Evolutionary conservation across 2,329 filamentous ascomycete genomes (phyloP).

Genomic region (Claviceps arundinis): DNA sequence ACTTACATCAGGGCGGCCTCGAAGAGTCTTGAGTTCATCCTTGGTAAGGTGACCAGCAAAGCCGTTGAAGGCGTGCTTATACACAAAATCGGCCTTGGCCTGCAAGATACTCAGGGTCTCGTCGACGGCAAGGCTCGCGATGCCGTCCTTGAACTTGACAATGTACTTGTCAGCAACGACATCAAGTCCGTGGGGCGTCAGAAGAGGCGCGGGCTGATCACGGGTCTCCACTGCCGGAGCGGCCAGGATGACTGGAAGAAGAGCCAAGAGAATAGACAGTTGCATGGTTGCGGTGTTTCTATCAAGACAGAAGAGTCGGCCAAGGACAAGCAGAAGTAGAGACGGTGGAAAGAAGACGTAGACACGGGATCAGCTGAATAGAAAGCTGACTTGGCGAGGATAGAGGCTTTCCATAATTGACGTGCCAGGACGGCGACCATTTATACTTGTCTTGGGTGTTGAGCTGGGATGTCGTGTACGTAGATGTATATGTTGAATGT

Average conservation of each 20-base stretch:
- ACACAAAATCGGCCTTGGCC: conserved; percentile 13
- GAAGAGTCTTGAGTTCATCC: conserved; percentile 11
- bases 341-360: neutral
- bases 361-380: too few relatives aligned
- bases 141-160: conserved; percentile 16
- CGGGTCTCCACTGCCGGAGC: conserved; percentile 12
- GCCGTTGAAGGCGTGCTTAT: conserved; percentile 11
- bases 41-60: conserved; percentile 13
- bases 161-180: conserved; percentile 18
- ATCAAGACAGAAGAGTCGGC: neutral
- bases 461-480: neutral
- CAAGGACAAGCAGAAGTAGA: neutral
- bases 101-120: conserved; percentile 8
- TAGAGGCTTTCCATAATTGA: neutral
- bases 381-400: neutral
- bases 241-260: conserved; percentile 13
- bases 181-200: conserved; percentile 8
- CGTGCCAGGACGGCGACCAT: neutral
- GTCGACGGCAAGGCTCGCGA: conserved; percentile 7
- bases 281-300: conserved; percentile 10
- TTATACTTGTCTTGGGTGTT: conserved; percentile 5
- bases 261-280: conserved; percentile 11
- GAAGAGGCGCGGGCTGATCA: conserved; percentile 14
- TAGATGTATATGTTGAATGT: neutral
- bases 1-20: conserved; percentile 13